Conservation (phyloP, 768 basidiomycete species). For the Lentinula aciculospora region DNA sequence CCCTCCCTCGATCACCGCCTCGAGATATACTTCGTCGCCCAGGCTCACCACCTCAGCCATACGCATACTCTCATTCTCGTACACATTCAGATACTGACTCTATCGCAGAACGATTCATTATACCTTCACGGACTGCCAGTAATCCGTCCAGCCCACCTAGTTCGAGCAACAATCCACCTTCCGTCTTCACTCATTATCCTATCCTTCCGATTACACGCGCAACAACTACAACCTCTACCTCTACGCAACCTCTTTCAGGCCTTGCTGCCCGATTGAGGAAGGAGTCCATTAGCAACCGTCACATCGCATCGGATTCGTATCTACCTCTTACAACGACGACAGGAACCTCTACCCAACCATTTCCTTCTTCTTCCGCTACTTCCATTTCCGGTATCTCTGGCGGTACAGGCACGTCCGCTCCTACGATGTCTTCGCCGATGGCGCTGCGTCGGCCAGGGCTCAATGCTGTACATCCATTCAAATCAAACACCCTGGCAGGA, state of each 20-base stretch:
- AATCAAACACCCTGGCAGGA: constrained; percentile 27
- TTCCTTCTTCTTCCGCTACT: background rate
- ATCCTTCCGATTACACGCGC: constrained; percentile 7
- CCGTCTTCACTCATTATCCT: background rate
- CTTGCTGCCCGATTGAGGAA: constrained; percentile 5
- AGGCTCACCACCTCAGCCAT: constrained; percentile 7
- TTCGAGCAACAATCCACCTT: background rate
- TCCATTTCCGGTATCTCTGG: background rate
- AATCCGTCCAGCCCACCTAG: background rate
- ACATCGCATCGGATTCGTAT: background rate
- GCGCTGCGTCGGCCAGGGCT: constrained; percentile 27
- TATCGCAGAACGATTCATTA: constrained; percentile 31
- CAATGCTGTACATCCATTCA: constrained; percentile 32
- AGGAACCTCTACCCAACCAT: background rate
- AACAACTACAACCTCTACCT: constrained; percentile 9
- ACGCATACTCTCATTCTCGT: background rate
- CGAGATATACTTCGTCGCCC: constrained; percentile 1
- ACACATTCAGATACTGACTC: constrained; percentile 2
- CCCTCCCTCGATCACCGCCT: constrained; percentile 1
- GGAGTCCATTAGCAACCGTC: constrained; percentile 4
- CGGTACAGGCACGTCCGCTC: background rate
- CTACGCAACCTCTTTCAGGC: constrained; percentile 13
- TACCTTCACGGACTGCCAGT: constrained; percentile 18
- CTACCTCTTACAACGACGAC: constrained; percentile 11
- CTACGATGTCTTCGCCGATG: constrained; percentile 13